Percentiles rank a stretch among this genome's conserved stretches.
phyloP scores from a whole-genome alignment of 768 basidiomycete species.

The Cantharellus anzutake region DNA sequence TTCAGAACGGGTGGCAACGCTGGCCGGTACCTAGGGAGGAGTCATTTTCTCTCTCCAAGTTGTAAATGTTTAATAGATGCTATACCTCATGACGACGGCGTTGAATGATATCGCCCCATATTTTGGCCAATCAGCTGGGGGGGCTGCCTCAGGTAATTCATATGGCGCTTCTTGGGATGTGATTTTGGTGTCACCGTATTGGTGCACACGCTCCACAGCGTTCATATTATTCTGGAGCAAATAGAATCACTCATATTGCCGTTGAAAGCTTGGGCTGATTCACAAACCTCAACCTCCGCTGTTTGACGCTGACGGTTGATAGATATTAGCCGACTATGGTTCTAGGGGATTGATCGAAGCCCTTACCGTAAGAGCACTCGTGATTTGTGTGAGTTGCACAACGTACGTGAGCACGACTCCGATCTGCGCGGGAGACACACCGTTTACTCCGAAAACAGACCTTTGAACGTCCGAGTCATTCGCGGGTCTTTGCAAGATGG shows the following conservation, averaged over 20 bases:
- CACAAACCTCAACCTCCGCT: slow-evolving; percentile 42
- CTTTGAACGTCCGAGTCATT: not conserved
- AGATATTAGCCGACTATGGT: too few relatives aligned
- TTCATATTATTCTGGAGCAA: slow-evolving; percentile 38
- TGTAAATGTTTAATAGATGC: not conserved
- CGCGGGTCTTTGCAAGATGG: slow-evolving; percentile 5
- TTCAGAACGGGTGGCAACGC: slow-evolving; percentile 57
- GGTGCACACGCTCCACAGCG: slow-evolving; percentile 38
- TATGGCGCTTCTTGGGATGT: slow-evolving; percentile 48
- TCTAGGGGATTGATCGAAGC: not conserved
- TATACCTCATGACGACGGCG: not conserved
- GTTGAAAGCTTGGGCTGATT: not conserved
- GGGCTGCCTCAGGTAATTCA: slow-evolving; percentile 37
- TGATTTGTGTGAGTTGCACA: slow-evolving; percentile 35
- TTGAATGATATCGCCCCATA: not conserved
- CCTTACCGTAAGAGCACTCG: slow-evolving; percentile 27
- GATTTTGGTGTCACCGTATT: slow-evolving; percentile 31
- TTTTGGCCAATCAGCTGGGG: slow-evolving; percentile 9
- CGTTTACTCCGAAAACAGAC: slow-evolving; percentile 34
- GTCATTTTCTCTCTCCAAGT: not conserved
- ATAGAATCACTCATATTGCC: not conserved
- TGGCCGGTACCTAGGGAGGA: slow-evolving; percentile 29
- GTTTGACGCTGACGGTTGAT: slow-evolving; percentile 22
- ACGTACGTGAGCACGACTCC: slow-evolving; percentile 50
- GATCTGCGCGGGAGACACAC: slow-evolving; percentile 44